A percentile compares a stretch with the other conserved stretches of the same genome.
Conservation (phyloP, 2,329 filamentous ascomycete species). For the Teratosphaeria nubilosa region DNA sequence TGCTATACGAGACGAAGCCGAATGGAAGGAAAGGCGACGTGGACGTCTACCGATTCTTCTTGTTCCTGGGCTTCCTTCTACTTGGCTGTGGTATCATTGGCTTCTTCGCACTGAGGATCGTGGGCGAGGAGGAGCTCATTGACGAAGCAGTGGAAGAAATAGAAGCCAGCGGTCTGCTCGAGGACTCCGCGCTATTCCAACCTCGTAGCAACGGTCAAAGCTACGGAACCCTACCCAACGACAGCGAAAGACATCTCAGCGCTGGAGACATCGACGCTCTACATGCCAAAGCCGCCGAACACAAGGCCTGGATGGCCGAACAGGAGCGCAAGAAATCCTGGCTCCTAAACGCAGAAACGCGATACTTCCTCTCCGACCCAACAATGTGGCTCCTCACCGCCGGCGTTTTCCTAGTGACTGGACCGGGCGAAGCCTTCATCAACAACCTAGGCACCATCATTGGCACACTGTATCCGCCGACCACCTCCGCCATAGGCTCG, state of each 20-base stretch:
- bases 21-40: slow-evolving; percentile 53
- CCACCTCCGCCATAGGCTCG: slow-evolving; percentile 26
- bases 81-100: slow-evolving; percentile 62
- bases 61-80: slow-evolving; percentile 70
- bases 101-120: slow-evolving; percentile 61
- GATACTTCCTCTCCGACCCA: slow-evolving; percentile 70
- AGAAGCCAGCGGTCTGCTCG: slow-evolving; percentile 76
- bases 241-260: slow-evolving; percentile 25
- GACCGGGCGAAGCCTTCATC: slow-evolving; percentile 94
- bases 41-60: slow-evolving; percentile 75
- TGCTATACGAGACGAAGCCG: slow-evolving; percentile 60
- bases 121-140: slow-evolving; percentile 79
- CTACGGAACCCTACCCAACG: slow-evolving; percentile 52
- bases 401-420: slow-evolving; percentile 86
- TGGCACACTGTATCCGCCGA: slow-evolving; percentile 64
- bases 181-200: slow-evolving; percentile 63
- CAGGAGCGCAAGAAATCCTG: slow-evolving; percentile 65
- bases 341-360: slow-evolving; percentile 85
- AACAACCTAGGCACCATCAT: slow-evolving; percentile 95
- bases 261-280: slow-evolving; percentile 39
- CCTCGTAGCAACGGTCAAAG: slow-evolving; percentile 33
- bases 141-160: slow-evolving; percentile 82
- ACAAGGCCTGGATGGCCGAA: slow-evolving; percentile 39
- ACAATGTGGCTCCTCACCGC: slow-evolving; percentile 94
- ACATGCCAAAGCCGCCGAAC: slow-evolving; percentile 35